Percentiles rank a stretch among this genome's conserved stretches.
Evolutionary conservation across 257 asterid genomes (phyloP).

Genomic region (Przewalskia tangutica): DNA sequence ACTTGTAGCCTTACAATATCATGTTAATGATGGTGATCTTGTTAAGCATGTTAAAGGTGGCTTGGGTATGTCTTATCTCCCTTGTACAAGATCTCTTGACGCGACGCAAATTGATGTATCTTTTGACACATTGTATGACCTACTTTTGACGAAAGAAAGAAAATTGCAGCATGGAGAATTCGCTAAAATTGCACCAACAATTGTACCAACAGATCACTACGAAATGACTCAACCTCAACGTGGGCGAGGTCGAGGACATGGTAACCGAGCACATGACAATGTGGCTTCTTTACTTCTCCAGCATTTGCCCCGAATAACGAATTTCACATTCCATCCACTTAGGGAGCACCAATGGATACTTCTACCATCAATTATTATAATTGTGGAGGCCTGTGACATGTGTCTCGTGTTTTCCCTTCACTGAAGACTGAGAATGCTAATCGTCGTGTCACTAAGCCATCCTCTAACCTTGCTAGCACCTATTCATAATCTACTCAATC

Average conservation of each 20-base stretch:
- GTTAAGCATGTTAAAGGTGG: not conserved
- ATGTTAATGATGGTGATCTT: not conserved
- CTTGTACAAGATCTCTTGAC: not conserved
- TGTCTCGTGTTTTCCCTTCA: not conserved
- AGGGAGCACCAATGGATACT: not conserved
- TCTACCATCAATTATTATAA: not conserved
- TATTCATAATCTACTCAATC: not conserved
- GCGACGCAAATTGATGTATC: not conserved
- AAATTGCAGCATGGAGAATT: not conserved
- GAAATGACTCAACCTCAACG: not conserved
- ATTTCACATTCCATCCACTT: not conserved
- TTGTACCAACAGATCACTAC: not conserved
- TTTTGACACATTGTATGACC: not conserved
- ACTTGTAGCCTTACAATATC: not conserved
- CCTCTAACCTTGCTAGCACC: not conserved
- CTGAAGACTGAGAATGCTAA: not conserved
- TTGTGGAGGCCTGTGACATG: not conserved
- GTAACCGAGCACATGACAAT: not conserved
- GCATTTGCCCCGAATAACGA: not conserved
- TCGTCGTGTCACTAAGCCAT: not conserved
- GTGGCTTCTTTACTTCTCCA: not conserved
- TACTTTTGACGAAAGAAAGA: not conserved
- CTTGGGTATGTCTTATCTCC: not conserved
- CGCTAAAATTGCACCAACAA: not conserved
- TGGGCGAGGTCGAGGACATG: not conserved